These are phyloP conservation scores for Boletales sp. DNA, from an alignment of 768 basidiomycete species.

Conservation along the genomic window DNA sequence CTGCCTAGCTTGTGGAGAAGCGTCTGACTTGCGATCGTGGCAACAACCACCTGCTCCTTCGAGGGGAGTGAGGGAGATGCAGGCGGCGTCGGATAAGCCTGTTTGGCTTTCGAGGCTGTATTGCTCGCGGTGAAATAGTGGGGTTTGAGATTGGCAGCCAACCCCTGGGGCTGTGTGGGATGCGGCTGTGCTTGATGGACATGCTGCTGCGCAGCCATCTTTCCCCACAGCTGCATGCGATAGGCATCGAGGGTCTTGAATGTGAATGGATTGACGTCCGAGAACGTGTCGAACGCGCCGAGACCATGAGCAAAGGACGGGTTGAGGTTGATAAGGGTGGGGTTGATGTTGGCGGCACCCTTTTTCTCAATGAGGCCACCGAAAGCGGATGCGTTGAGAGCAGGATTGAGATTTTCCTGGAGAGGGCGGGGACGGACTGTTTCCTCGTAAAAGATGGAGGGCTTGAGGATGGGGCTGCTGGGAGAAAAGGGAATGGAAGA, in stretches of 20 bases:
- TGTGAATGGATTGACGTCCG: slow-evolving; percentile 79
- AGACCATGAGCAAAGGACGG: slow-evolving; percentile 21
- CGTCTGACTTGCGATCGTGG: slow-evolving; percentile 77
- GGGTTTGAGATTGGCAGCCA: slow-evolving; percentile 41
- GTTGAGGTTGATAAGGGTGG: slow-evolving; percentile 28
- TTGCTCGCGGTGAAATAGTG: slow-evolving; percentile 25
- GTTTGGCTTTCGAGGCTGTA: slow-evolving; percentile 6
- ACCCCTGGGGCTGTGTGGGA: slow-evolving; percentile 28
- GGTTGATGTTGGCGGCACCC: slow-evolving; percentile 28
- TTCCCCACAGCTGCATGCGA: slow-evolving; percentile 90
- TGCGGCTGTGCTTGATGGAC: slow-evolving; percentile 38
- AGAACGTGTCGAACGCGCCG: slow-evolving; percentile 69
- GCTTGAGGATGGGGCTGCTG: slow-evolving; percentile 28
- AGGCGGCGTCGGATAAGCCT: slow-evolving; percentile 43
- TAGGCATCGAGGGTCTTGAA: slow-evolving; percentile 84
- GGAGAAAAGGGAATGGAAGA: slow-evolving; percentile 11
- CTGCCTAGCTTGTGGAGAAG: slow-evolving; percentile 63
- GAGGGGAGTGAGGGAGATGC: slow-evolving; percentile 33
- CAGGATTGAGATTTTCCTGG: slow-evolving; percentile 27
- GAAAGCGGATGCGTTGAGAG: slow-evolving; percentile 17
- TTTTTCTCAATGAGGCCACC: slow-evolving; percentile 29
- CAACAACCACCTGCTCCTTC: slow-evolving; percentile 36
- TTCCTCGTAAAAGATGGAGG: slow-evolving; percentile 31
- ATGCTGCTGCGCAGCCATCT: slow-evolving; percentile 76
- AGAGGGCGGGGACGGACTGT: slow-evolving; percentile 19